Base-by-base conservation (phyloP, 106 monocot genomes). In the Iris macrosiphon region DNA sequence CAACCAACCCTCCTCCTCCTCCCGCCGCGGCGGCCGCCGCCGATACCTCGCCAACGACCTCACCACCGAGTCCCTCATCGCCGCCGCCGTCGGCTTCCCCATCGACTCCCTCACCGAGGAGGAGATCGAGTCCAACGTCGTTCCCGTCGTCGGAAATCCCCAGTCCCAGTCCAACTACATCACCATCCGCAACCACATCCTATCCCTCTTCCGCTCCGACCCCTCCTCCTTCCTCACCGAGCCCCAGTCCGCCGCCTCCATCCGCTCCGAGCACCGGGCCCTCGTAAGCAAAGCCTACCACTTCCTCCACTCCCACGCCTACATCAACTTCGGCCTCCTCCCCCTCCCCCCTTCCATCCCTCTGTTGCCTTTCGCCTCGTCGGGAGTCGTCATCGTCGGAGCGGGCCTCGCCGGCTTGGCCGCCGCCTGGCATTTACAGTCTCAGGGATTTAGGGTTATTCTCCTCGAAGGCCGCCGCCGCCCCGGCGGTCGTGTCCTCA, bases 81-180 rank as follows among this genome's bases (percentile, higher is more conserved):
- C 98, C 40, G 33, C 61, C 34, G 51, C 98, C 6, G 83, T 82
- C 1, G 98, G 98, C 11, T 99, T 99, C 68, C 87, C 98, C 7
- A 40, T 64, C 5, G 98, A 99, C 51, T 87, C 91, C 43, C 98
- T 99, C 49, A 76, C 83, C 22, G 98, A 99, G 67, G 98, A 99
- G 54, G 98, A 99, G 78, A 80, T 99, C 62, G 79, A 69, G 20
- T 55, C 75, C 52, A 51, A 68, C 60, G 90, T 87, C 22, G 50
- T 96, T 40, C 75, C 56, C 14, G 12, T 52, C 31, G 16, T 99
- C 16, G 78, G 80, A 41, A 75, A 79, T 27, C 44, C 63, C 25
- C 31, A 42, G 10, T 55, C 61, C 18, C 91, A 99, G 61, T 33
- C 83, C 46, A 91, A 83, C 62, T 99, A 99, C 69, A 83, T 91